Base-by-base conservation (phyloP, 139 green algal species). In the Chlamydomonas eustigma region DNA sequence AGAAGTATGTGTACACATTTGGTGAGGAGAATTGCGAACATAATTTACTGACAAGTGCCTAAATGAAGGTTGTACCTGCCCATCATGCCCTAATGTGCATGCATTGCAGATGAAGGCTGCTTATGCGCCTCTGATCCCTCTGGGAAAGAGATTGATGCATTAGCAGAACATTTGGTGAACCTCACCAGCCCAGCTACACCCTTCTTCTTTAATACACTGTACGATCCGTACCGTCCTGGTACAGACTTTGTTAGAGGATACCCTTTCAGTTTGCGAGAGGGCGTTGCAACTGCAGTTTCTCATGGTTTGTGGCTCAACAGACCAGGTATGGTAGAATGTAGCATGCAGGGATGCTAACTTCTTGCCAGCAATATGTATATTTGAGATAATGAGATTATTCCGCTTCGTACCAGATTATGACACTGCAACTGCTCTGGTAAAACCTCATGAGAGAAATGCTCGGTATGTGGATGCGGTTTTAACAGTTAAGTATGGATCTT, bases 191-290 rank as follows among this genome's bases (percentile, higher is more conserved):
- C 91, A n/a, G 91, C 92, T 33, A 97, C 92, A 0, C 92, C 92
- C 3, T 88, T 88, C 79, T 97, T 95, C 81, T 97, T 97, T 90
- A 97, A 97, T 84, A 97, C 92, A 1, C 82, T 97, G 67, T 97
- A 97, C 81, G 91, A 96, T 71, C 91, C 91, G 2, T 96, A 90
- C 81, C 58, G 77, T 2, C 69, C 79, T 36, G 91, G 91, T 0
- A 64, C 87, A n/a, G 91, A 95, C 83, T 95, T 95, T 78, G 88
- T 92, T 1, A 82, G 88, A 2, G 86, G 86, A 24, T 90, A 90
- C 73, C 86, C 86, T 6, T 91, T 91, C 79, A 88, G 50, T 78
- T 80, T 94, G 78, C 79, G 91, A 12, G 91, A 96, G 69, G 91
- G 91, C 37, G 84, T 86, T 28, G 80, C 86, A n/a, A 96, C 91